phyloP scores from a whole-genome alignment of 495 filamentous ascomycete species.

The Penicillium coprophilum region DNA sequence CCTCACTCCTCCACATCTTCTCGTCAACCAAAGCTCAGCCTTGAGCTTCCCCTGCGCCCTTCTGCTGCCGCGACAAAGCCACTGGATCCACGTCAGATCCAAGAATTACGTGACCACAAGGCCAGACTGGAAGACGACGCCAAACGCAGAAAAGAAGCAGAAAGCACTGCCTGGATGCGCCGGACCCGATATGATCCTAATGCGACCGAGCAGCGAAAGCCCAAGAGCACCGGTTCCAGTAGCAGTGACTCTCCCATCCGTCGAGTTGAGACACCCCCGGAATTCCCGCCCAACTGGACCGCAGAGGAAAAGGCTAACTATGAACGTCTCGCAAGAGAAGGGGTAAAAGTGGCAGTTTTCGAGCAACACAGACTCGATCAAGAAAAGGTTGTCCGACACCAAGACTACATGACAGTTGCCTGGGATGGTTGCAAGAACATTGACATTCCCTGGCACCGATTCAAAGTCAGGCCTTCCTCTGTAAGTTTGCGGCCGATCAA shows the following conservation, averaged over 20 bases:
- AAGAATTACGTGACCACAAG: conserved; percentile 4
- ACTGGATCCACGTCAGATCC: neutral
- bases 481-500: conserved; percentile 32
- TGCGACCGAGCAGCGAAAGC: neutral
- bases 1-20: neutral
- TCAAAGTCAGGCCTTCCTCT: neutral
- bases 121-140: neutral
- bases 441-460: conserved; percentile 12
- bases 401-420: neutral
- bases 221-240: neutral
- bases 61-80: neutral
- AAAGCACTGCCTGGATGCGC: conserved; percentile 4
- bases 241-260: conserved; percentile 6
- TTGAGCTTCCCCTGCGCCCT: neutral
- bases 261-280: neutral
- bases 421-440: conserved; percentile 12
- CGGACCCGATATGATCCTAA: neutral
- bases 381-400: neutral
- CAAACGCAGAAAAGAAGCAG: neutral
- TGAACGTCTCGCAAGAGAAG: neutral
- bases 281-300: neutral
- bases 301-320: conserved; percentile 1
- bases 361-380: conserved; percentile 5
- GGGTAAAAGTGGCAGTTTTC: neutral
- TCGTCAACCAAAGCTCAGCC: neutral